Evolutionary conservation across 2,329 filamentous ascomycete genomes (phyloP).

Genomic region (Eutypa lata): DNA sequence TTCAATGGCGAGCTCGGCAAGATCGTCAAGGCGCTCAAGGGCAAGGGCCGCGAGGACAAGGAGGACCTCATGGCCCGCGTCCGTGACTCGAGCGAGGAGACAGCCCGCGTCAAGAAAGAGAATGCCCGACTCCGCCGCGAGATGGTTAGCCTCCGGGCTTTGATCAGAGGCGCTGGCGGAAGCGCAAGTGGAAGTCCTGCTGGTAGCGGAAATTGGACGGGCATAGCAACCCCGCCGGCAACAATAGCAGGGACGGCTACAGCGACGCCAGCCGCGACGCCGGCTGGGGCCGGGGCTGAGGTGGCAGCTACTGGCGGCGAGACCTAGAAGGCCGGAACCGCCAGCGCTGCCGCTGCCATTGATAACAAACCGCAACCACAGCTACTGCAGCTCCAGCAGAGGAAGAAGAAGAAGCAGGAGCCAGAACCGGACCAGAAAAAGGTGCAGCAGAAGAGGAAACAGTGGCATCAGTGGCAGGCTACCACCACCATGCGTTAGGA

Average conservation of each 20-base stretch:
- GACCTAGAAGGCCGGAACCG: conserved; percentile 23
- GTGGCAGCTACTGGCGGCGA: conserved; percentile 9
- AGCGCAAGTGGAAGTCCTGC: too few relatives aligned
- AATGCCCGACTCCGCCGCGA: conserved; percentile 81
- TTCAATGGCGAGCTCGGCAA: conserved; percentile 90
- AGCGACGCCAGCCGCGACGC: neutral
- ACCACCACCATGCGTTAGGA: neutral
- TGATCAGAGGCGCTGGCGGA: conserved; percentile 40
- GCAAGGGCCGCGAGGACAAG: conserved; percentile 71
- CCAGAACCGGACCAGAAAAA: too few relatives aligned
- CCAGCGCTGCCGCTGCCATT: neutral
- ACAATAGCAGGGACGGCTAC: neutral
- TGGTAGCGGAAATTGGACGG: too few relatives aligned
- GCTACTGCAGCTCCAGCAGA: too few relatives aligned
- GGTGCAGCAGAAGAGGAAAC: too few relatives aligned
- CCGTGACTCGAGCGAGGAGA: conserved; percentile 74
- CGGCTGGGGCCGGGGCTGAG: neutral
- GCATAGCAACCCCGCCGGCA: neutral
- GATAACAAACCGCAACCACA: too few relatives aligned
- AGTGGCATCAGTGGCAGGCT: neutral
- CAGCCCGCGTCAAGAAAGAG: conserved; percentile 75
- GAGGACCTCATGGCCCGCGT: conserved; percentile 72
- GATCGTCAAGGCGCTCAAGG: conserved; percentile 72
- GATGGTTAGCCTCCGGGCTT: conserved; percentile 65
- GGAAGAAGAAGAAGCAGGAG: too few relatives aligned